phyloP scores from a whole-genome alignment of 306 rosid genomes.

The Dalbergia cochinchinensis region DNA sequence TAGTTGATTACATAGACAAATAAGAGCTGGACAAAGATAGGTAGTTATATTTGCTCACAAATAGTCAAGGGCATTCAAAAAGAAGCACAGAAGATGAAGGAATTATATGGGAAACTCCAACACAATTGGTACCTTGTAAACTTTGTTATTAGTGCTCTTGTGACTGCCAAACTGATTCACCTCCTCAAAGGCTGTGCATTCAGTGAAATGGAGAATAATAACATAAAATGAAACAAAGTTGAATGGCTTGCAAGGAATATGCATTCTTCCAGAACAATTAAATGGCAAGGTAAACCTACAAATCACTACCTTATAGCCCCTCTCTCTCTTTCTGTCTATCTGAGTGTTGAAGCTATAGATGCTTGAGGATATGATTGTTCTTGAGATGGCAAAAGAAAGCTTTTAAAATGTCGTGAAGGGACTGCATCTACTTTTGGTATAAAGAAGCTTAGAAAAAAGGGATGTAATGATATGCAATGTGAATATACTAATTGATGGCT shows the following conservation, averaged over 20 bases:
- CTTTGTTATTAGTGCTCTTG: slow-evolving; percentile 45
- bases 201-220: slow-evolving; percentile 62
- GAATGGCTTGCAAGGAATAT: slow-evolving; percentile 40
- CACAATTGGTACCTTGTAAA: slow-evolving; percentile 58
- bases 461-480: slow-evolving; percentile 23
- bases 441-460: slow-evolving; percentile 39
- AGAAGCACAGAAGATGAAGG: slow-evolving; percentile 31
- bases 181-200: slow-evolving; percentile 60
- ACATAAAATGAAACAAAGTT: slow-evolving; percentile 49
- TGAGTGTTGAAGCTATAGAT: slow-evolving; percentile 45
- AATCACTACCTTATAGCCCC: slow-evolving; percentile 25
- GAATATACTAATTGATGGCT: slow-evolving; percentile 37
- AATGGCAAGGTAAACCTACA: slow-evolving; percentile 10
- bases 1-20: neutral
- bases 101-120: neutral
- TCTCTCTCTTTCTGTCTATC: slow-evolving; percentile 8
- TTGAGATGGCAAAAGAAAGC: slow-evolving; percentile 46
- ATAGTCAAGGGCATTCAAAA: slow-evolving; percentile 4
- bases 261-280: slow-evolving; percentile 60
- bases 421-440: slow-evolving; percentile 45
- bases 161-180: slow-evolving; percentile 49
- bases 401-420: slow-evolving; percentile 50
- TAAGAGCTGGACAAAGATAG: neutral
- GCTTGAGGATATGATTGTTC: slow-evolving; percentile 54
- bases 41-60: neutral